Base-by-base conservation (phyloP, 139 green algal genomes). In the Klebsormidium nitens region DNA sequence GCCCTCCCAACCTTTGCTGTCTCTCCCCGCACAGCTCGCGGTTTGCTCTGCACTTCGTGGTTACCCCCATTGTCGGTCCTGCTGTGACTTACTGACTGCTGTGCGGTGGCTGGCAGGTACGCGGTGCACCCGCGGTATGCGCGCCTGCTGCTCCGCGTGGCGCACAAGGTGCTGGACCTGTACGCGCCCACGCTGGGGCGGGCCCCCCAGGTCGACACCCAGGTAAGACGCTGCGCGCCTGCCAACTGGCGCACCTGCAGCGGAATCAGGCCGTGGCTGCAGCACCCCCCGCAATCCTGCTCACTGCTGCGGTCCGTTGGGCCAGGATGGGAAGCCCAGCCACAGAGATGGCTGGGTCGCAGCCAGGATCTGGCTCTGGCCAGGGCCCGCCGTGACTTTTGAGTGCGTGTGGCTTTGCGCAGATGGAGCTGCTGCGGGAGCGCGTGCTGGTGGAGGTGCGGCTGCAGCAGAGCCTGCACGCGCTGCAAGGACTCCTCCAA, bases 341-440 rank as follows among this genome's bases (percentile, higher is more conserved):
- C n/a, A n/a, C n/a, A n/a, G n/a, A n/a, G n/a, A n/a, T n/a, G n/a
- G n/a, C n/a, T n/a, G n/a, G n/a, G n/a, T n/a, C n/a, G n/a, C n/a
- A n/a, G n/a, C n/a, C n/a, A n/a, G n/a, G n/a, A n/a, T n/a, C n/a
- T n/a, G n/a, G n/a, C 44, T 52, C 17, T 52, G 17, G 17, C 17
- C 19, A 28, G 26, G 6, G 26, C 5, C 8, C 52, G 52, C 52
- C 26, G n/a, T 19, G 26, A 14, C 6, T 11, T 19, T n/a, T 36
- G 23, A 6, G 6, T 5, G 5, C 52, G 28, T 19, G 52, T 19
- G 14, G 6, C 52, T 17, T 61, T 6, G 6, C 6, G n/a, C 62
- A 66, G 62, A 11, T 70, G 44, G 36, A 23, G 36, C 11, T 70
- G 19, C 14, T 70, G 5, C 5, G 37, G 62, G 62, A 70, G 46